Evolutionary conservation across 305 asterid species (phyloP).

Genomic region (Fraxinus ornus): DNA sequence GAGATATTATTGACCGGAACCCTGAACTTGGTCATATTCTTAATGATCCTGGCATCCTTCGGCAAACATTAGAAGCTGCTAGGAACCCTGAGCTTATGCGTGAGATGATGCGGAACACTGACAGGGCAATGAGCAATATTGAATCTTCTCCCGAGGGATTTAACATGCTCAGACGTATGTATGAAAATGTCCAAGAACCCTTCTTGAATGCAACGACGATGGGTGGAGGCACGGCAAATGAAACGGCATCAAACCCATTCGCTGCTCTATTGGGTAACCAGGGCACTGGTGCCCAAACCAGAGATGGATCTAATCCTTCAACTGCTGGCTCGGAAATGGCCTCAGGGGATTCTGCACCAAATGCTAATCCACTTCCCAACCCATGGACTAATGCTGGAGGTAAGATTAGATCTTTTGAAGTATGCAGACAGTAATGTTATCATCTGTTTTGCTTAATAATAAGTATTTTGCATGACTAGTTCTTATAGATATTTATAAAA

Average conservation of each 20-base stretch:
- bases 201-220: slow-evolving; percentile 61
- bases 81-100: slow-evolving; percentile 81
- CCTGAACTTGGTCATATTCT: slow-evolving; percentile 75
- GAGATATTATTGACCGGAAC: slow-evolving; percentile 68
- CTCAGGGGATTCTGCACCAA: slow-evolving; percentile 51
- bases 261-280: slow-evolving; percentile 64
- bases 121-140: slow-evolving; percentile 79
- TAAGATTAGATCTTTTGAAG: slow-evolving; percentile 24
- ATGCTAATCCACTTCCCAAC: slow-evolving; percentile 71
- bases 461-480: not conserved
- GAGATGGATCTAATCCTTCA: slow-evolving; percentile 42
- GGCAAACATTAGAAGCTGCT: slow-evolving; percentile 70
- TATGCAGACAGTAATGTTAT: slow-evolving; percentile 5
- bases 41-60: slow-evolving; percentile 68
- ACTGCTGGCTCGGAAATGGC: slow-evolving; percentile 47
- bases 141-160: slow-evolving; percentile 87
- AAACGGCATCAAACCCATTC: slow-evolving; percentile 58
- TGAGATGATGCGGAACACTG: slow-evolving; percentile 83
- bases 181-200: slow-evolving; percentile 80
- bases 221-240: slow-evolving; percentile 41
- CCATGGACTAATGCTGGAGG: slow-evolving; percentile 62
- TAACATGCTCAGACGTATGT: slow-evolving; percentile 86
- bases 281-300: slow-evolving; percentile 40
- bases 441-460: not conserved
- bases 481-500: not conserved